Evolutionary conservation across 2,329 filamentous ascomycete species (phyloP), one percentile per base, ranked within the genome.

Genomic region (Onygenales sp.): DNA sequence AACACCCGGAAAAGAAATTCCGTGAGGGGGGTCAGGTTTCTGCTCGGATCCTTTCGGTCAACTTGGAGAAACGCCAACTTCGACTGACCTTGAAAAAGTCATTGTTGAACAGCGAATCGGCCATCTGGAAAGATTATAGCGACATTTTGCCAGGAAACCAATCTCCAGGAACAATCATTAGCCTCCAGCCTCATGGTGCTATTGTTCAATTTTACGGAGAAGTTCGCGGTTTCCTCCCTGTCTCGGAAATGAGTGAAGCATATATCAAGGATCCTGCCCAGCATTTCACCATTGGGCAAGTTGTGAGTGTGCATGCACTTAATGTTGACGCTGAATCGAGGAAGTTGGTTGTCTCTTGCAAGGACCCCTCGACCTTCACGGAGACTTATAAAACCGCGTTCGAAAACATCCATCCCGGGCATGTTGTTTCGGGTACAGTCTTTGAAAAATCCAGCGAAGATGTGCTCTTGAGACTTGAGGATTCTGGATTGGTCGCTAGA

Each of bases 201-300:
- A 82, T 92, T 14, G 86, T 98, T 51, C 89, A 95, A 66, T 98
- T 97, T 71, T 98, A 94, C 64, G 89, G 89, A 14, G 73, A 78
- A 7, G 77, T 98, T 17, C 82, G 83, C 59, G 94, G 87, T 7
- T 98, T 94, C 74, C 78, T 98, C 52, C 93, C 93, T 2, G 85
- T 95, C 0, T 88, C 88, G 1, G 92, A 98, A 71, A 98, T 98
- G 93, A 97, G 93, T 67, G 93, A 98, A 68, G 90, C 91, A 9
- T 96, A 86, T 65, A 96, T 98, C 63, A 82, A 86, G 60, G 87
- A 96, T 64, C 90, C 93, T 4, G 82, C 81, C 45, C 84, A 94
- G 64, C 91, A 97, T 70, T 98, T 98, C 75, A 84, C 86, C 38
- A 73, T 84, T 43, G 94, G 93, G 0, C 93, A 98, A 68, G 92